Evolutionary conservation across 2,329 filamentous ascomycete species (phyloP).

Genomic region (Drechslerella coelobrocha): DNA sequence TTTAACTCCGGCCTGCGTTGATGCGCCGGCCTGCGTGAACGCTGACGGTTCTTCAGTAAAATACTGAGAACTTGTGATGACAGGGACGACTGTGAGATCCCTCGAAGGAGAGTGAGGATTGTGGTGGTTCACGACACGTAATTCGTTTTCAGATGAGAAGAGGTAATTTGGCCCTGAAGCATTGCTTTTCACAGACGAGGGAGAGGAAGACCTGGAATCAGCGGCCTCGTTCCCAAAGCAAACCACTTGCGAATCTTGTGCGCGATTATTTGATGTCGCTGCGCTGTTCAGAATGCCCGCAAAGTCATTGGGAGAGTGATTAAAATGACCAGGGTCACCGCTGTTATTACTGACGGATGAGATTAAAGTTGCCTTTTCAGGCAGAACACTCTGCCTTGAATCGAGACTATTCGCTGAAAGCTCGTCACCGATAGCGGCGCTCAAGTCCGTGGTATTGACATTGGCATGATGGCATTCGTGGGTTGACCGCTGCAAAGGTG

Average conservation of each 20-base stretch:
- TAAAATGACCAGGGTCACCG: slow-evolving; percentile 44
- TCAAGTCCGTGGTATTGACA: slow-evolving; percentile 9
- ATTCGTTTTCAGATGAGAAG: slow-evolving; percentile 13
- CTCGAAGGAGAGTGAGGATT: slow-evolving; percentile 12
- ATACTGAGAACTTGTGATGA: slow-evolving; percentile 31
- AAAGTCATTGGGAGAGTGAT: slow-evolving; percentile 46
- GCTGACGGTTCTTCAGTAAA: neutral
- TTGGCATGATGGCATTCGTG: slow-evolving; percentile 13
- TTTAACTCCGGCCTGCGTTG: slow-evolving; percentile 26
- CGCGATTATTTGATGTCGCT: slow-evolving; percentile 50
- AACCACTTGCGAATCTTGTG: slow-evolving; percentile 39
- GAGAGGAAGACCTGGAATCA: slow-evolving; percentile 31
- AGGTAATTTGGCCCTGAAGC: slow-evolving; percentile 42
- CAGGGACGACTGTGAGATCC: slow-evolving; percentile 23
- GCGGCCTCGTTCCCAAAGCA: slow-evolving; percentile 40
- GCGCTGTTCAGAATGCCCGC: slow-evolving; percentile 36
- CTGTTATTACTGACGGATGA: slow-evolving; percentile 30
- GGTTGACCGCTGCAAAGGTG: neutral
- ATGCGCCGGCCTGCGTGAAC: neutral
- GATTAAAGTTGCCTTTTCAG: slow-evolving; percentile 43
- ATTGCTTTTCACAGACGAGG: slow-evolving; percentile 45
- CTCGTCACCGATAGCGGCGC: slow-evolving; percentile 9
- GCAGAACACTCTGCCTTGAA: neutral
- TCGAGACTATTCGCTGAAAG: neutral
- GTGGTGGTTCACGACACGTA: slow-evolving; percentile 8